A percentile compares a stretch with the other conserved stretches of the same genome.
phyloP scores from a whole-genome alignment of 1,284 basidiomycete genomes.

The Cerioporus squamosus region DNA sequence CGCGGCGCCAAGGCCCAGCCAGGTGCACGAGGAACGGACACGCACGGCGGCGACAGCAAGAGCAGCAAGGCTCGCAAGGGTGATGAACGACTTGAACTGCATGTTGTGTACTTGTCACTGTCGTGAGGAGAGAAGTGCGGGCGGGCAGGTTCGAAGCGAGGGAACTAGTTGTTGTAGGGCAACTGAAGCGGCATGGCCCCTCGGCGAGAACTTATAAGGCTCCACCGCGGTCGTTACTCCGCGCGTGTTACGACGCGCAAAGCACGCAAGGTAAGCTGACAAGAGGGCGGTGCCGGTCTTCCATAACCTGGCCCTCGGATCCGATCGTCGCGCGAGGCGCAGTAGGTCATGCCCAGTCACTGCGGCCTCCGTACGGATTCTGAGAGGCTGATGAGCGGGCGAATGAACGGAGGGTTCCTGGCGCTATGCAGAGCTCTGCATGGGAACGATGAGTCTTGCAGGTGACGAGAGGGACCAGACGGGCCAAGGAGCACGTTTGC shows the following conservation, averaged over 20 bases:
- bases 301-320: background rate
- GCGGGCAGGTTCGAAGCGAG: background rate
- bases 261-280: constrained; percentile 5
- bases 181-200: background rate
- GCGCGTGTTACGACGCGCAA: background rate
- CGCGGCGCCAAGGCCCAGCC: background rate
- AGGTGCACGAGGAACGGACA: background rate
- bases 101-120: constrained; percentile 5
- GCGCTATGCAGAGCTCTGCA: background rate
- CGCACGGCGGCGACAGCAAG: constrained; percentile 16
- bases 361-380: background rate
- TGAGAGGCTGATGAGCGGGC: constrained; percentile 6
- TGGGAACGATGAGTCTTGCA: no score
- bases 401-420: constrained; percentile 9
- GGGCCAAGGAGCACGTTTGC: background rate
- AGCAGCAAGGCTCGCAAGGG: constrained; percentile 18
- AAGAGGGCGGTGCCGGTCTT: background rate
- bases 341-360: constrained; percentile 9
- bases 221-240: background rate
- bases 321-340: constrained; percentile 24
- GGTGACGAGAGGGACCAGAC: background rate
- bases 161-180: background rate
- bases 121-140: background rate
- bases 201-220: constrained; percentile 10
- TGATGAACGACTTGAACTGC: constrained; percentile 24